A percentile compares a stretch with the other conserved stretches of the same genome.
Conservation (phyloP, 257 asterid genomes). For the Nyctanthes arbortristis region DNA sequence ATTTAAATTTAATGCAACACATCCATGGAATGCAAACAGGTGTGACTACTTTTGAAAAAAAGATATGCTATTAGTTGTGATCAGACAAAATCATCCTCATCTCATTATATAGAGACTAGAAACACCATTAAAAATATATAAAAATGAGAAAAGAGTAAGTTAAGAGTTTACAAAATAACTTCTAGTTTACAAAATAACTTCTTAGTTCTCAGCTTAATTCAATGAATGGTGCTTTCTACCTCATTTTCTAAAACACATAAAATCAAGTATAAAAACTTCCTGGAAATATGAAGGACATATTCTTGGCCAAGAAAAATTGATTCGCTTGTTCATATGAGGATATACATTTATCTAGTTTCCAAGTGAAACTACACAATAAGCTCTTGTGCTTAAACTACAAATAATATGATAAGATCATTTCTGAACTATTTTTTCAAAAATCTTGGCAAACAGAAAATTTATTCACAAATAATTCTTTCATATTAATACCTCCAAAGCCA, state of each 20-base stretch:
- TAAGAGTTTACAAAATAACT: not conserved
- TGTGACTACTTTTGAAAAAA: conserved; percentile 1
- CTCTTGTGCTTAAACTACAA: conserved; percentile 12
- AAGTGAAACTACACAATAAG: not conserved
- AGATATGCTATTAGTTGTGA: conserved; percentile 1
- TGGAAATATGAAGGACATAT: not conserved
- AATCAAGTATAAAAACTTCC: conserved; percentile 11
- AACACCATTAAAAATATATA: not conserved
- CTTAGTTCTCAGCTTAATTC: conserved; percentile 9
- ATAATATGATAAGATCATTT: not conserved
- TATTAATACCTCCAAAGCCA: conserved; percentile 13
- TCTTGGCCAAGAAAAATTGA: conserved; percentile 2
- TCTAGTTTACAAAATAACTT: conserved; percentile 2
- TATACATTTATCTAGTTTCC: conserved; percentile 16
- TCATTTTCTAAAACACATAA: conserved; percentile 8
- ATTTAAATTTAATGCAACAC: conserved; percentile 18
- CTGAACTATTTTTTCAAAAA: not conserved
- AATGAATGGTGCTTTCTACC: conserved; percentile 2
- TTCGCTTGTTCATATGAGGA: conserved; percentile 6
- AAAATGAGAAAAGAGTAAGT: not conserved
- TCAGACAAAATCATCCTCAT: conserved; percentile 1
- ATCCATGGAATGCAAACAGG: conserved; percentile 1
- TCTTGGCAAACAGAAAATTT: conserved; percentile 7
- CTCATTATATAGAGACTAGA: not conserved
- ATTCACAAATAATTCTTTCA: conserved; percentile 2